phyloP scores from a whole-genome alignment of 148 eudicot species.

The Fallopia convolvulus region DNA sequence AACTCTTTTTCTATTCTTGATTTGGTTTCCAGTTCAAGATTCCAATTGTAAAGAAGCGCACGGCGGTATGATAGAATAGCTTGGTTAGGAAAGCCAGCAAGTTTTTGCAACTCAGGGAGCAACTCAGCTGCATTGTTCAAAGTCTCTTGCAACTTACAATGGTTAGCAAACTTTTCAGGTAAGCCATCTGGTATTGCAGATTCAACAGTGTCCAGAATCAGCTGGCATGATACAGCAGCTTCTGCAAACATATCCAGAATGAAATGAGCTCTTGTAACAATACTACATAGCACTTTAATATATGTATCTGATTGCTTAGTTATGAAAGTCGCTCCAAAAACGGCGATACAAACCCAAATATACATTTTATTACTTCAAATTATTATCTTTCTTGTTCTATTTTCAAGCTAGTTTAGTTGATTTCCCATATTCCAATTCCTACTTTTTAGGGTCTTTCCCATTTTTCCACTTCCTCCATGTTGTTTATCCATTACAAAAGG shows the following conservation, averaged over 20 bases:
- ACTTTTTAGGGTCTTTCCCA: no score
- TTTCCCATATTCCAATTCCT: no score
- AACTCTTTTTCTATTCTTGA: constrained; percentile 55
- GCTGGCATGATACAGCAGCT: constrained; percentile 81
- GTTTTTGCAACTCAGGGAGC: constrained; percentile 72
- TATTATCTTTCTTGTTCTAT: no score
- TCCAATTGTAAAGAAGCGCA: constrained; percentile 67
- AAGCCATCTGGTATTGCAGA: constrained; percentile 75
- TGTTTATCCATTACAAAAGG: no score
- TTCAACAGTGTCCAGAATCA: constrained; percentile 62
- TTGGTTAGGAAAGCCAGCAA: constrained; percentile 41
- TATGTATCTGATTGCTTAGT: no score
- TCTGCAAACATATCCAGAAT: constrained; percentile 39
- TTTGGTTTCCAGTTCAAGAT: constrained; percentile 51
- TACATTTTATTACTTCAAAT: no score
- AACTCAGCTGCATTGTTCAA: constrained; percentile 63
- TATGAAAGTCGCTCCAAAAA: not conserved
- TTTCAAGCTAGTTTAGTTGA: no score
- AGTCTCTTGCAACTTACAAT: constrained; percentile 59
- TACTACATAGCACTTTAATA: not conserved
- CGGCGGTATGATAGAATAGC: constrained; percentile 59
- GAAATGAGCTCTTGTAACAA: not conserved
- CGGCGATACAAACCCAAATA: not conserved
- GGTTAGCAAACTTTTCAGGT: constrained; percentile 44
- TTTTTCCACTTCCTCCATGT: no score